Conservation (phyloP, 108 stramenopile species). For the Fistulifera pelliculosa region DNA sequence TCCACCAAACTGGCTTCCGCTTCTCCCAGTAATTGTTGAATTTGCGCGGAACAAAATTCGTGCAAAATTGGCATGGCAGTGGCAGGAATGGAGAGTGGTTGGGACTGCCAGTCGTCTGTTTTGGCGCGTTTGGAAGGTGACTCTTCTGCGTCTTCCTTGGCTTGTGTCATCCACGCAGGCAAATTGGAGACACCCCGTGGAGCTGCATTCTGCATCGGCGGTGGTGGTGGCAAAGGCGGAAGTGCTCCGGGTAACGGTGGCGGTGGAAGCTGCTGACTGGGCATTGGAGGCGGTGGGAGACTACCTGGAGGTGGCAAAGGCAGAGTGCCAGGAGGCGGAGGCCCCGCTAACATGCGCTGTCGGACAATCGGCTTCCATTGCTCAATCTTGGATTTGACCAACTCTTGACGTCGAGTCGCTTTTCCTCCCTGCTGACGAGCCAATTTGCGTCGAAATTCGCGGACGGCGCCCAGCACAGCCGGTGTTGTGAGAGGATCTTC, state of each 20-base stretch:
- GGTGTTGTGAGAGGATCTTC: conserved; percentile 78
- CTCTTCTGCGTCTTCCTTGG: conserved; percentile 1
- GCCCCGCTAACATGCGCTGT: conserved; percentile 29
- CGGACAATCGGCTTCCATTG: conserved; percentile 24
- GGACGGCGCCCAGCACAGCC: conserved; percentile 61
- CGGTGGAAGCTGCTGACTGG: neutral
- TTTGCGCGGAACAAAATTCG: conserved; percentile 42
- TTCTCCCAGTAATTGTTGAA: conserved; percentile 66
- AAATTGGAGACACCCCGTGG: conserved; percentile 71
- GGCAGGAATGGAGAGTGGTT: conserved; percentile 38
- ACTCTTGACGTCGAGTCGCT: conserved; percentile 39
- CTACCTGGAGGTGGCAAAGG: neutral
- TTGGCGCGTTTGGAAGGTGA: conserved; percentile 22
- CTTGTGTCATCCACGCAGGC: conserved; percentile 72
- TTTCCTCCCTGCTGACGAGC: conserved; percentile 38
- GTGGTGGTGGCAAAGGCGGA: too few relatives aligned
- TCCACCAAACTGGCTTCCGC: conserved; percentile 66
- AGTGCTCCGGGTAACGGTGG: neutral
- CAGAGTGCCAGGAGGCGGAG: conserved; percentile 7
- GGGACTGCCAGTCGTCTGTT: conserved; percentile 11
- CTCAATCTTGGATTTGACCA: conserved; percentile 46
- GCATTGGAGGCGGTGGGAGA: conserved; percentile 19
- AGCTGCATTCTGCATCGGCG: conserved; percentile 7
- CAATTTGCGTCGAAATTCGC: conserved; percentile 57
- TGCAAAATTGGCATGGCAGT: conserved; percentile 19